Evolutionary conservation across 768 basidiomycete species (phyloP).

Genomic region (Hemileccinum impolitum): DNA sequence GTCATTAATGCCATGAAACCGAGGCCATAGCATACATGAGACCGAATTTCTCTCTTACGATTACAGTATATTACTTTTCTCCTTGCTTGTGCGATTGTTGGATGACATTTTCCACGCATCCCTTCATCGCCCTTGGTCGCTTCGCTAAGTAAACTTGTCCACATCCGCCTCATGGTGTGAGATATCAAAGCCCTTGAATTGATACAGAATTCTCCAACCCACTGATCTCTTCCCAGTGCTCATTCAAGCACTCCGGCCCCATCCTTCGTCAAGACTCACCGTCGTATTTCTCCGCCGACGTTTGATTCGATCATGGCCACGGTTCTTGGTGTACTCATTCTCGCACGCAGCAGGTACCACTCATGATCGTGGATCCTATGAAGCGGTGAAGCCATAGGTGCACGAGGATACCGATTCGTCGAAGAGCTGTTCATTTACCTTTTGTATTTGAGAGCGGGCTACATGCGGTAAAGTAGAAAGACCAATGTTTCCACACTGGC

Average conservation of each 20-base stretch:
- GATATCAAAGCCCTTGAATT: conserved; percentile 29
- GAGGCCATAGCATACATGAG: too few relatives aligned
- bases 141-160: conserved; percentile 27
- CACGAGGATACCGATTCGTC: too few relatives aligned
- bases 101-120: conserved; percentile 20
- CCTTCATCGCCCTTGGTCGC: conserved; percentile 27
- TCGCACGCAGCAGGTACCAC: conserved; percentile 76
- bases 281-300: background rate
- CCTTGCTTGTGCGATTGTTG: too few relatives aligned
- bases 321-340: conserved; percentile 73
- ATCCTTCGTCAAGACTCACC: background rate
- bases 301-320: conserved; percentile 19
- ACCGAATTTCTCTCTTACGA: too few relatives aligned
- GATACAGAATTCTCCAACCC: conserved; percentile 11
- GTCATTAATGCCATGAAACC: too few relatives aligned
- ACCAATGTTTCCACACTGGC: too few relatives aligned
- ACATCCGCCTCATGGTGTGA: conserved; percentile 26
- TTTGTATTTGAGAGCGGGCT: too few relatives aligned
- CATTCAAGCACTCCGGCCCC: background rate
- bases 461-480: too few relatives aligned
- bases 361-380: too few relatives aligned
- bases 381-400: too few relatives aligned
- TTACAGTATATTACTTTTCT: too few relatives aligned
- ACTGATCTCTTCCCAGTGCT: conserved; percentile 4
- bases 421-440: too few relatives aligned